Evolutionary conservation across 441 rosid genomes (phyloP).

Genomic region (Syzygium syzygioides): DNA sequence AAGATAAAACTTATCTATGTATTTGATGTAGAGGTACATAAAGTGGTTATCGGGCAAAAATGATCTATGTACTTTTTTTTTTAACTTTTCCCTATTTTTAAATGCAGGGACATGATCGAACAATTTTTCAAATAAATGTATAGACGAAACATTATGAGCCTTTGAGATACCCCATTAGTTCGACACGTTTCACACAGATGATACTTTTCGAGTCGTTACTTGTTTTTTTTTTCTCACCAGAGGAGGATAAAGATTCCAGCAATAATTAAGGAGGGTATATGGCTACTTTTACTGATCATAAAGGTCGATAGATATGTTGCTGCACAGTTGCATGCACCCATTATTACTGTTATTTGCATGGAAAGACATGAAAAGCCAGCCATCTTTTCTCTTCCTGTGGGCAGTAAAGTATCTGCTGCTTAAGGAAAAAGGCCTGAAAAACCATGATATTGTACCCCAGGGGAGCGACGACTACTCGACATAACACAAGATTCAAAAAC

Average conservation of each 20-base stretch:
- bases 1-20: background rate
- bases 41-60: background rate
- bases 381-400: background rate
- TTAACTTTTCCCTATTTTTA: background rate
- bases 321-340: conserved; percentile 1
- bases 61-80: background rate
- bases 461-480: background rate
- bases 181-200: background rate
- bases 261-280: background rate
- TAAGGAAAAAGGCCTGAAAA: background rate
- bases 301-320: background rate
- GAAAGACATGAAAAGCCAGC: background rate
- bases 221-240: background rate
- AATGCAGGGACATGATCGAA: background rate
- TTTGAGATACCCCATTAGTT: background rate
- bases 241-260: background rate
- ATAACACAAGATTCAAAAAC: background rate
- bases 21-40: background rate
- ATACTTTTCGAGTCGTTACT: background rate
- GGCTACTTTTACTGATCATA: background rate
- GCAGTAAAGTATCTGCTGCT: background rate
- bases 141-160: background rate
- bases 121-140: background rate
- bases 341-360: background rate
- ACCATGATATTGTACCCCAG: background rate